These are phyloP conservation scores for Hypoxylon sp. DNA, from an alignment of 2,329 filamentous ascomycete species.

Conservation along the genomic window DNA sequence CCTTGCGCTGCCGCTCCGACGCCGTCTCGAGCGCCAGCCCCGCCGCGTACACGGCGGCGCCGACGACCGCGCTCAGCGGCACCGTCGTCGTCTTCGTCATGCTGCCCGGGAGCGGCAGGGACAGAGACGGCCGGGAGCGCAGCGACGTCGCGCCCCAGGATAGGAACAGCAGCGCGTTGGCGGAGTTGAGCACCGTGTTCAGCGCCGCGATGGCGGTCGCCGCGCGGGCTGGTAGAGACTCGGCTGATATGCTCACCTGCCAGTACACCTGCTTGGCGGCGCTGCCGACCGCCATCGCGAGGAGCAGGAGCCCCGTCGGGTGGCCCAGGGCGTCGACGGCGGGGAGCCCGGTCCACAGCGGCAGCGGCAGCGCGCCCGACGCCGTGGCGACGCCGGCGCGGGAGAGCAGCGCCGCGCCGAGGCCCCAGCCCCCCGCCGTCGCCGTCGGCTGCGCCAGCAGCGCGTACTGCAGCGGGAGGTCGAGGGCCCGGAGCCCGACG, in stretches of 20 bases:
- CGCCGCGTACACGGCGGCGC: constrained; percentile 56
- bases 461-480: constrained; percentile 39
- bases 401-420: constrained; percentile 57
- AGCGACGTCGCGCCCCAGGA: constrained; percentile 55
- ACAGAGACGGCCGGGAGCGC: constrained; percentile 35
- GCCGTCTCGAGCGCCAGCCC: constrained; percentile 63
- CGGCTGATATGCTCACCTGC: constrained; percentile 55
- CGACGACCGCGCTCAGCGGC: constrained; percentile 53
- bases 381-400: constrained; percentile 53
- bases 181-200: constrained; percentile 63
- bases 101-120: constrained; percentile 38
- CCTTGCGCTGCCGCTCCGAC: constrained; percentile 63
- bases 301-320: constrained; percentile 57
- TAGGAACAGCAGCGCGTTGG: constrained; percentile 63
- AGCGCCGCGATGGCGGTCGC: constrained; percentile 56
- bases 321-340: constrained; percentile 51
- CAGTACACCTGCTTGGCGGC: constrained; percentile 65
- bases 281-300: constrained; percentile 61
- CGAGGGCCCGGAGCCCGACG: constrained; percentile 49
- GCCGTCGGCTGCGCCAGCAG: constrained; percentile 33
- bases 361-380: constrained; percentile 52
- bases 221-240: constrained; percentile 55
- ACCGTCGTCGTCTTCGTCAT: constrained; percentile 38
- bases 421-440: constrained; percentile 42
- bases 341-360: constrained; percentile 35